Evolutionary conservation across 495 filamentous ascomycete genomes (phyloP), one percentile per base, ranked within the genome.

Genomic region (Apodospora peruviana): DNA sequence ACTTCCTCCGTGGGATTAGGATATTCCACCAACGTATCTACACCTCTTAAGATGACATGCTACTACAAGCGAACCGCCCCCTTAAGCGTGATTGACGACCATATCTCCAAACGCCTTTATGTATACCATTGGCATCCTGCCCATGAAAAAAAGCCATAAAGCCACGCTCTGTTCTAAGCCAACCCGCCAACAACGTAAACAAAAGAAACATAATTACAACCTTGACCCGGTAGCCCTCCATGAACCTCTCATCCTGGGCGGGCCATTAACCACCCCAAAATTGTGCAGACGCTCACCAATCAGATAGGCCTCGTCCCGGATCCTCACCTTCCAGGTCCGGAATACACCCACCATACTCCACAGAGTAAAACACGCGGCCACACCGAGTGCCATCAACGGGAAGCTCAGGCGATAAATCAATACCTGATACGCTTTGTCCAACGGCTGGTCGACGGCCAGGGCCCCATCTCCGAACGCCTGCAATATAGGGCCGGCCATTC

Each of bases 251-350:
- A 48, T 14, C 19, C 51, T 44, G 4, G 55, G 51, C 48, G 45
- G 51, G 25, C n/a, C 43, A 8, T 70, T 61, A 51, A 49, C 67
- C 50, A 84, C 89, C 2, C 88, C 87, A 68, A 93, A 93, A 62
- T 96, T 96, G 62, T 96, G 91, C 52, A 99, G 69, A 25, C 90
- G 72, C 70, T 97, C 90, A 2, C 93, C 93, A 59, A 96, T 93
- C 53, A 97, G 70, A 59, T 97, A 99, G 7, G 95, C 91, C 67
- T 99, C 93, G 61, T 99, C 93, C 25, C 85, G 71, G 41, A 99
- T 90, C 54, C 81, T 81, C 58, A 81, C 76, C 61, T 86, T 81
- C 93, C 93, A 98, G 36, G 77, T 72, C 20, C 80, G 76, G 50
- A 91, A 78, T 25, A 85, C 69, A 36, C 78, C 79, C 34, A 91